Base-by-base conservation (phyloP, 2,329 filamentous ascomycete species). In the Emergomyces pasteurianus region DNA sequence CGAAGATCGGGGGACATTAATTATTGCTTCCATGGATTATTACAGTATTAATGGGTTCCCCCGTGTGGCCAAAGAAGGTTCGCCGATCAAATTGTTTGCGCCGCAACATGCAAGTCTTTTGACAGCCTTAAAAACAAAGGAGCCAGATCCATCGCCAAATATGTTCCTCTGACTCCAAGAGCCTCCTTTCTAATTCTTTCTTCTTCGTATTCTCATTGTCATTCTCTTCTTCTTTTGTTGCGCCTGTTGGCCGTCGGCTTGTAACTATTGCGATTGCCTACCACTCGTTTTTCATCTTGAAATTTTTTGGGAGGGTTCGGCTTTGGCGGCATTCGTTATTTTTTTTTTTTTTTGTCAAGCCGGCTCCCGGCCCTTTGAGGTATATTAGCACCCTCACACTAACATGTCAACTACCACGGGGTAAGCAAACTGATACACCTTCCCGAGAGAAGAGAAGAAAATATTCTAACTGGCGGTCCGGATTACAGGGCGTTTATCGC, bases 401-500 rank as follows among this genome's bases (percentile, higher is more conserved):
- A 64, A 58, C 49, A 84, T 84, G 82, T 76, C 82, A 54, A 83
- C 81, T 63, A 85, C 79, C 60, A 72, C 75, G 64, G 79, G 79
- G 79, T 80, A 70, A 63, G 73, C 58, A 57, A 18, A 36, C 57
- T 34, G 49, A 6, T 14, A 6, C 2, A 6, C 12, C 0, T 7
- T 40, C 10, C 28, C 50, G 43, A 8, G 18, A n/a, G 21, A 14
- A 38, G n/a, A 21, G 14, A 49, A 43, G 28, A 10, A 28, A 46
- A 21, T 43, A 21, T 53, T n/a, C 63, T 47, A n/a, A 60, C 65
- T 67, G 52, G 67, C 52, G 16, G 10, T 18, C 2, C 16, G 53
- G n/a, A 31, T 43, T 53, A 59, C 59, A 84, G 92, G 67, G 90
- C 91, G 64, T 99, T 99, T 80, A 85, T 97, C 70, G 92, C 94